phyloP scores from a whole-genome alignment of 495 filamentous ascomycete species.

The Wilcoxina mikolae region DNA sequence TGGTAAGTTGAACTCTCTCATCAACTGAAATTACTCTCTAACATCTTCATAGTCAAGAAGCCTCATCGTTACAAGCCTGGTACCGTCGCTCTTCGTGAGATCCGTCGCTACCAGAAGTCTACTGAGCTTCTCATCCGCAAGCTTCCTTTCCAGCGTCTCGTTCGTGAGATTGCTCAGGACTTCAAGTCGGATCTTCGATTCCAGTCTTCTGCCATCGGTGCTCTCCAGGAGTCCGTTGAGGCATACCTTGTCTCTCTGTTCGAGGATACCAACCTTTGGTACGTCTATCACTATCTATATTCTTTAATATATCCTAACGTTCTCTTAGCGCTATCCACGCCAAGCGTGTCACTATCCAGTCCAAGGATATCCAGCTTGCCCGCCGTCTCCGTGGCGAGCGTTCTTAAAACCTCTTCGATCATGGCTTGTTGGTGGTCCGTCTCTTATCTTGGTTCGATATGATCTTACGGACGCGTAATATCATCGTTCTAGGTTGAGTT shows the following conservation, averaged over 20 bases:
- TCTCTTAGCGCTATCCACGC: constrained; percentile 64
- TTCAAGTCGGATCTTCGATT: constrained; percentile 99
- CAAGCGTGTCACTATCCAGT: constrained; percentile 96
- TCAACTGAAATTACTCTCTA: constrained; percentile 41
- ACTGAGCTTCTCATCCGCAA: constrained; percentile 99
- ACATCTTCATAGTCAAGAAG: constrained; percentile 85
- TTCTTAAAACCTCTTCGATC: constrained; percentile 47
- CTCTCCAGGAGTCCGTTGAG: constrained; percentile 99
- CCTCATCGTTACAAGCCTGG: constrained; percentile 99
- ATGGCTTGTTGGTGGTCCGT: background rate
- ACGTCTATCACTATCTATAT: constrained; percentile 6
- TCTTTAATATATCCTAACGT: constrained; percentile 9
- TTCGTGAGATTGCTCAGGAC: constrained; percentile 99
- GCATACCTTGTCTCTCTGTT: constrained; percentile 99
- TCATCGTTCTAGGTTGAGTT: background rate
- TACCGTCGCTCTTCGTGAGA: constrained; percentile 99
- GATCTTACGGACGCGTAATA: background rate
- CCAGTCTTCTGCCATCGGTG: constrained; percentile 99
- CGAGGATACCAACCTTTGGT: constrained; percentile 97
- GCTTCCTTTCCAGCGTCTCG: constrained; percentile 99
- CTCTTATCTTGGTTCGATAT: background rate
- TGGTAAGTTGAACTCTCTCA: constrained; percentile 26
- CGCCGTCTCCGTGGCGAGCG: constrained; percentile 94
- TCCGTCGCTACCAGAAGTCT: constrained; percentile 99
- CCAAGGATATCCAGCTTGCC: constrained; percentile 94